Base-by-base conservation (phyloP, 805 yeast species). In the Zygotorulaspora danielsina region DNA sequence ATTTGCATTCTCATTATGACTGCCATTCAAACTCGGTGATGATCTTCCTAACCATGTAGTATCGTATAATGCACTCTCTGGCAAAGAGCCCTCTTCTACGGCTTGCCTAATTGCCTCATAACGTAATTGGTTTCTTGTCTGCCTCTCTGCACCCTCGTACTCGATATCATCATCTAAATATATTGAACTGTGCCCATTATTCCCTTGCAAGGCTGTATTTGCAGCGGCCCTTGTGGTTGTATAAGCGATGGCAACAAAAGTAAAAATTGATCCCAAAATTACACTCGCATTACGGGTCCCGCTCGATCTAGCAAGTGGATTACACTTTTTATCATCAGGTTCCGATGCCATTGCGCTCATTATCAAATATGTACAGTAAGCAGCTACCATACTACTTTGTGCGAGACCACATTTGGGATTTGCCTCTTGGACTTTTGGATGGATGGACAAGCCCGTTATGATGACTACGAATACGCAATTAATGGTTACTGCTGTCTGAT, bases 171-270 rank as follows among this genome's bases (percentile, higher is more conserved):
- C 56, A 3, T 48, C 49, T 15, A 61, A 42, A 24, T 45, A 53
- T 17, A 68, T 66, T 6, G 65, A 50, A 18, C 71, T 63, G 41
- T 57, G 62, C 18, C 59, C 53, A 29, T 57, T 64, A 9, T 65
- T 44, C 41, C 75, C 73, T 61, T 74, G 64, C 69, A 78, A 75
- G 1, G 81, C 78, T 10, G 84, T 77, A 43, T 79, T 80, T 2
- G 90, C 88, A 4, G 97, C 98, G 1, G 97, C 98, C 48, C 97
- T 76, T 1, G 96, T 88, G 0, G 98, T 93, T 2, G 98, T 93
- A 60, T 93, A 94, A 0, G 97, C 97, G 47, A 93, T 84, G 0
- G 99, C 97, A 37, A 86, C 71, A 56, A 93, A 87, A 0, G 99
- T 93, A 68, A 94, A 88, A 12, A 88, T 65, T 0, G 97, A 96